Evolutionary conservation across 345 rosid genomes (phyloP).

Genomic region (Physaria fendleri): DNA sequence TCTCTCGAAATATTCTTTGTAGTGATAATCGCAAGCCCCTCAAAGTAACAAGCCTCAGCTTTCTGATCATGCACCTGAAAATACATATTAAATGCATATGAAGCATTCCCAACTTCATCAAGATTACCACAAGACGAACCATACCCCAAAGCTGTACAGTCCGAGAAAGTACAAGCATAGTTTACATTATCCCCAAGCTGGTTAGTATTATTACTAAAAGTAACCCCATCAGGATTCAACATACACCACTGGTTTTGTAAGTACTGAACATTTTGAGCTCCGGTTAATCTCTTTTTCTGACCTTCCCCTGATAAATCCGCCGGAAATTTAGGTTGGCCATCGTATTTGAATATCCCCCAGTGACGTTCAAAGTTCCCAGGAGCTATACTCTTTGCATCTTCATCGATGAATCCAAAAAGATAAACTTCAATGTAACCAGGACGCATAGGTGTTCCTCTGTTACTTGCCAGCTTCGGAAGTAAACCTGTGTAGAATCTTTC

Average conservation of each 20-base stretch:
- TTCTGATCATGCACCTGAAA: conserved; percentile 60
- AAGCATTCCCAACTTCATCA: conserved; percentile 57
- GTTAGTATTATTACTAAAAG: conserved; percentile 41
- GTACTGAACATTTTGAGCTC: conserved; percentile 58
- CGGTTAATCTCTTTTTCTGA: conserved; percentile 45
- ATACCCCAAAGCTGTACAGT: conserved; percentile 59
- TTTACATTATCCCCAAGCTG: conserved; percentile 54
- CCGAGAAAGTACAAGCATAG: conserved; percentile 58
- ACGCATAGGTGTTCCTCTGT: conserved; percentile 65
- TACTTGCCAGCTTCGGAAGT: conserved; percentile 47
- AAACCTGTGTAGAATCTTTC: conserved; percentile 66
- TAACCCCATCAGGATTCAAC: conserved; percentile 56
- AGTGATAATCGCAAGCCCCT: conserved; percentile 46
- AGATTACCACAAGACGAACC: conserved; percentile 60
- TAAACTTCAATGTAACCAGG: conserved; percentile 57
- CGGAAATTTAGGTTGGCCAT: conserved; percentile 73
- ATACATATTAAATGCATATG: conserved; percentile 69
- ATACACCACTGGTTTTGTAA: conserved; percentile 64
- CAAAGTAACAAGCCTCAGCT: conserved; percentile 54
- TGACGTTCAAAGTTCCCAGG: conserved; percentile 94
- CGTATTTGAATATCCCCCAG: conserved; percentile 78
- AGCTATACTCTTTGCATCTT: conserved; percentile 78
- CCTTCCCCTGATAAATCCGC: conserved; percentile 62
- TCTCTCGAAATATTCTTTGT: conserved; percentile 57
- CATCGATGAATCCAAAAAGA: conserved; percentile 74